These are phyloP conservation scores for Coemansia sp. DNA, from an alignment of 192 early-diverging fungal species.

Conservation along the genomic window DNA sequence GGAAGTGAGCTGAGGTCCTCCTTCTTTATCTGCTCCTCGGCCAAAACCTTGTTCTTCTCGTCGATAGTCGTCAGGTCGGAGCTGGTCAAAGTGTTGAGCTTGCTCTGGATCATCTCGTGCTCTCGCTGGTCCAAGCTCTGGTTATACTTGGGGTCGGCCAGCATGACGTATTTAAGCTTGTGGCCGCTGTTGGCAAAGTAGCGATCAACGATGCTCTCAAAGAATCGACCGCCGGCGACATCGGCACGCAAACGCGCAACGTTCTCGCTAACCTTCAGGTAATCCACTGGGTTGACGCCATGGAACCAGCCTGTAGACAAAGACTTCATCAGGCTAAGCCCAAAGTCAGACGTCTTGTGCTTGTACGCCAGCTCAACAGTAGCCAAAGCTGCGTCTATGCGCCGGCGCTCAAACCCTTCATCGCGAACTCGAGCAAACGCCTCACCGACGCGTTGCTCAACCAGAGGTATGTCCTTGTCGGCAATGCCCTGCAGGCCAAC, in stretches of 20 bases:
- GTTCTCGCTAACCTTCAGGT: constrained; percentile 75
- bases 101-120: constrained; percentile 59
- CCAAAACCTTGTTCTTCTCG: constrained; percentile 64
- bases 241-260: constrained; percentile 68
- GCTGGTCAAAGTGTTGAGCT: constrained; percentile 60
- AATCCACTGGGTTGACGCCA: constrained; percentile 77
- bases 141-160: constrained; percentile 66
- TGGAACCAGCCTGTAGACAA: constrained; percentile 85
- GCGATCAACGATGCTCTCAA: constrained; percentile 67
- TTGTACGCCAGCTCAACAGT: constrained; percentile 85
- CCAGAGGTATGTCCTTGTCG: constrained; percentile 56
- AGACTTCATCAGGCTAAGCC: constrained; percentile 74
- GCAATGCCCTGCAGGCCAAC: constrained; percentile 88
- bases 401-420: constrained; percentile 74
- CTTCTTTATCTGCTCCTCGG: constrained; percentile 64
- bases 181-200: constrained; percentile 81
- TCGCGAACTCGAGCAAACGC: constrained; percentile 65
- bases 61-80: constrained; percentile 60
- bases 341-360: constrained; percentile 88
- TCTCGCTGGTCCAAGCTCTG: constrained; percentile 62
- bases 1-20: constrained; percentile 84
- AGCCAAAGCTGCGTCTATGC: constrained; percentile 82
- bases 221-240: constrained; percentile 60
- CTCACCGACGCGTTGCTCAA: constrained; percentile 66
- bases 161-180: constrained; percentile 79